Evolutionary conservation across 2,329 filamentous ascomycete species (phyloP).

Genomic region (Aspergillus sp.): DNA sequence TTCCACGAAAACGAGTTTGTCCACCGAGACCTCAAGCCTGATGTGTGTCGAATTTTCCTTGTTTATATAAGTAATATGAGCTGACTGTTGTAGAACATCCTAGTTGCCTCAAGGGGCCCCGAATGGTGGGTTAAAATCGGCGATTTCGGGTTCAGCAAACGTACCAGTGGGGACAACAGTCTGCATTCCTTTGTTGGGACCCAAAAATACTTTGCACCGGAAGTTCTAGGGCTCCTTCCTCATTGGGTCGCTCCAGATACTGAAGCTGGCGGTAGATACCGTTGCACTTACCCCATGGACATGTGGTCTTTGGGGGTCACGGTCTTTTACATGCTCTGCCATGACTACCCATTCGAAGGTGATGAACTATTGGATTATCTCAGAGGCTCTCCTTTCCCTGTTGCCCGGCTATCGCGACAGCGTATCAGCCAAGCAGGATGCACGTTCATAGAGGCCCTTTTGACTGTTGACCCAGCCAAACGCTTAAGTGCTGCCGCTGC

Average conservation of each 20-base stretch:
- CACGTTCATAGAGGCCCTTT: neutral
- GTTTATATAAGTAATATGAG: too few species aligned
- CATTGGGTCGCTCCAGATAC: neutral
- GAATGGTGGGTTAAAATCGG: constrained; percentile 5
- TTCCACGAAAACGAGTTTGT: neutral
- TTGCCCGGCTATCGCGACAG: neutral
- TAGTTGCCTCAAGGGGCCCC: neutral
- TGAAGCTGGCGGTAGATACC: neutral
- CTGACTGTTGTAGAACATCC: neutral
- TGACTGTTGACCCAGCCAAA: neutral
- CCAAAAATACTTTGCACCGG: neutral
- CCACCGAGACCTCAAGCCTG: constrained; percentile 1
- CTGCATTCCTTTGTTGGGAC: neutral
- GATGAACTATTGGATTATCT: neutral
- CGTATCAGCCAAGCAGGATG: neutral
- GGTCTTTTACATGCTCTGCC: neutral
- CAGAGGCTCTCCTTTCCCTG: neutral
- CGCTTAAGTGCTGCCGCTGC: neutral
- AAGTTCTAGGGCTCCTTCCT: neutral
- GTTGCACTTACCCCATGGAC: neutral
- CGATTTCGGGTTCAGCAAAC: constrained; percentile 5
- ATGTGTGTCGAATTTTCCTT: neutral
- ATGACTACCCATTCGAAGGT: neutral
- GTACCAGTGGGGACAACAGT: neutral
- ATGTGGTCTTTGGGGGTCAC: constrained; percentile 3